Evolutionary conservation across 2,329 filamentous ascomycete genomes (phyloP).

Genomic region (Tricladium varicosporioides): DNA sequence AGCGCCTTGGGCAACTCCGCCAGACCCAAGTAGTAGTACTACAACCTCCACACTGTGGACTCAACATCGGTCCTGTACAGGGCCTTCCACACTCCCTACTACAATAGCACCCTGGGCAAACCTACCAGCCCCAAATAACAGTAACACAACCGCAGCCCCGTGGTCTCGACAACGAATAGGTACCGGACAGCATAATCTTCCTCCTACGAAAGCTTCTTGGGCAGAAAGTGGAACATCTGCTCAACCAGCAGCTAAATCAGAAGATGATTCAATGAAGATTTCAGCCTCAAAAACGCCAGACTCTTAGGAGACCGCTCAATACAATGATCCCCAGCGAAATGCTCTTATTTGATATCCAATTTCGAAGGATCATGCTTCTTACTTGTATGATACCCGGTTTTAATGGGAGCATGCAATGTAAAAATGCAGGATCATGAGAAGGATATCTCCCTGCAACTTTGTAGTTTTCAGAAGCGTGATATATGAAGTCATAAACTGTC

Average conservation of each 20-base stretch:
- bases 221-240: slow-evolving; percentile 16
- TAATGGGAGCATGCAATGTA: too few species aligned
- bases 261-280: neutral
- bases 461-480: too few species aligned
- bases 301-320: neutral
- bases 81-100: slow-evolving; percentile 24
- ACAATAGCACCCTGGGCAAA: slow-evolving; percentile 25
- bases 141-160: neutral
- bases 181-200: neutral
- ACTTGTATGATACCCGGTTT: too few species aligned
- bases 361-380: too few species aligned
- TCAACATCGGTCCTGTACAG: slow-evolving; percentile 10
- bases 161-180: neutral
- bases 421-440: too few species aligned
- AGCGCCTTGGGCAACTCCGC: slow-evolving; percentile 28
- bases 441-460: too few species aligned
- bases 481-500: too few species aligned
- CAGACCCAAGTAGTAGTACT: slow-evolving; percentile 11
- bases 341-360: too few species aligned
- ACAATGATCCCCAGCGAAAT: too few species aligned
- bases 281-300: neutral
- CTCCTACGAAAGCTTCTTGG: slow-evolving; percentile 33
- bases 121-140: neutral
- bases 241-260: neutral
- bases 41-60: slow-evolving; percentile 28